Percentiles rank a stretch among this genome's conserved stretches.
Conservation (phyloP, 1,139 yeast genomes). For the Geotrichum klebahnii region DNA sequence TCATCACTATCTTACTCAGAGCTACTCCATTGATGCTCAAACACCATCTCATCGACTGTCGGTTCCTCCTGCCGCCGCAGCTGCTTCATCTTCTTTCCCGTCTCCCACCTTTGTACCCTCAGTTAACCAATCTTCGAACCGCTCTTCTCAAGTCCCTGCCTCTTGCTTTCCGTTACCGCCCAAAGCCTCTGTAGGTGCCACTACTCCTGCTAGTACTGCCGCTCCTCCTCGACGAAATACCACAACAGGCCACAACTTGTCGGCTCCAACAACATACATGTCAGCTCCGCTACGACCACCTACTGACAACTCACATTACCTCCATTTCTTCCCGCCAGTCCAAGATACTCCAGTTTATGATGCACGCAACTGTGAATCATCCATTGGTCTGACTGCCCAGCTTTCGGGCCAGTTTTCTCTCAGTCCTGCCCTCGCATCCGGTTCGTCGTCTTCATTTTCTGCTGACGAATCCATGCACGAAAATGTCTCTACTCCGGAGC, state of each 20-base stretch:
- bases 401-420: slow-evolving; percentile 16
- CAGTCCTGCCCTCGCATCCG: slow-evolving; percentile 7
- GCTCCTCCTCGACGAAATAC: slow-evolving; percentile 11
- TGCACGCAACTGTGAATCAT: neutral
- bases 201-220: no score
- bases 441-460: neutral
- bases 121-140: no score
- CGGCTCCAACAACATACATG: neutral
- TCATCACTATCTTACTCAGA: no score
- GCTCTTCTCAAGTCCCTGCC: no score
- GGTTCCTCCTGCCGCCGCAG: no score
- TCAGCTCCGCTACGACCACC: neutral
- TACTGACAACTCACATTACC: slow-evolving; percentile 4
- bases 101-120: no score
- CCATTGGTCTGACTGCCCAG: slow-evolving; percentile 4
- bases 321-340: slow-evolving; percentile 5
- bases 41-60: no score
- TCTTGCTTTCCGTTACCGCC: no score
- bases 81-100: no score
- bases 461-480: neutral
- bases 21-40: no score
- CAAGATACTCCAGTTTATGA: slow-evolving; percentile 2
- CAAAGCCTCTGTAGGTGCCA: no score
- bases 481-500: neutral
- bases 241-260: slow-evolving; percentile 4